Evolutionary conservation across 495 filamentous ascomycete species (phyloP).

Genomic region (Eremomyces bilateralis): DNA sequence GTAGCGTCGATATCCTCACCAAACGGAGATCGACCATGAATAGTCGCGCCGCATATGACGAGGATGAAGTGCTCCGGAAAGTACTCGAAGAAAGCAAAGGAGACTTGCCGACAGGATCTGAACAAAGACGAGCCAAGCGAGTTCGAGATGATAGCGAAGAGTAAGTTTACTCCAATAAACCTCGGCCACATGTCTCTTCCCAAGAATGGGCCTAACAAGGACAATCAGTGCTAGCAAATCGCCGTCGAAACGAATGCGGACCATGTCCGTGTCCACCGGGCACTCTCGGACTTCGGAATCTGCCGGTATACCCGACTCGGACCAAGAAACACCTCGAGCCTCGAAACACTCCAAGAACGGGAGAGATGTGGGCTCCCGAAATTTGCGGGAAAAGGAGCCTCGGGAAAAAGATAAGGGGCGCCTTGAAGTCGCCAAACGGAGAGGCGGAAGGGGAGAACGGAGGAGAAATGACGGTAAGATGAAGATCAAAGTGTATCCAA

Average conservation of each 20-base stretch:
- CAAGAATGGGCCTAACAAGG: too few species aligned
- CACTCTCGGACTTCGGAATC: too few species aligned
- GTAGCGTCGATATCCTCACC: slow-evolving; percentile 17
- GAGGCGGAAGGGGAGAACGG: slow-evolving; percentile 52
- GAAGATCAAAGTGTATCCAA: too few species aligned
- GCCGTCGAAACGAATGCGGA: too few species aligned
- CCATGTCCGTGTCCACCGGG: too few species aligned
- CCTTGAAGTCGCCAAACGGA: slow-evolving; percentile 48
- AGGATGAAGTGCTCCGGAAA: slow-evolving; percentile 69
- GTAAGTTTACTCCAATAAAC: too few species aligned
- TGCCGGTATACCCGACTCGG: slow-evolving; percentile 45
- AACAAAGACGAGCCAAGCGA: slow-evolving; percentile 47
- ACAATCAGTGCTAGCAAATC: too few species aligned
- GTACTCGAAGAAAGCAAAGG: slow-evolving; percentile 88
- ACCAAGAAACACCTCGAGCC: slow-evolving; percentile 39
- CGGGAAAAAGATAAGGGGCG: slow-evolving; percentile 50
- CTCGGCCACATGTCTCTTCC: too few species aligned
- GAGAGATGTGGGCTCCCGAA: slow-evolving; percentile 37
- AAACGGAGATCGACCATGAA: slow-evolving; percentile 96
- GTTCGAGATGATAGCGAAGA: slow-evolving; percentile 83
- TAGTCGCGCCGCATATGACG: slow-evolving; percentile 86
- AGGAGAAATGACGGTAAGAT: slow-evolving; percentile 64
- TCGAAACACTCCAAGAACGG: slow-evolving; percentile 24
- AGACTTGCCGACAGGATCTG: slow-evolving; percentile 25
- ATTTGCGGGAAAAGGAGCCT: slow-evolving; percentile 49